Conservation (phyloP, 2,329 filamentous ascomycete species). For the Aspergillus clavatus region DNA sequence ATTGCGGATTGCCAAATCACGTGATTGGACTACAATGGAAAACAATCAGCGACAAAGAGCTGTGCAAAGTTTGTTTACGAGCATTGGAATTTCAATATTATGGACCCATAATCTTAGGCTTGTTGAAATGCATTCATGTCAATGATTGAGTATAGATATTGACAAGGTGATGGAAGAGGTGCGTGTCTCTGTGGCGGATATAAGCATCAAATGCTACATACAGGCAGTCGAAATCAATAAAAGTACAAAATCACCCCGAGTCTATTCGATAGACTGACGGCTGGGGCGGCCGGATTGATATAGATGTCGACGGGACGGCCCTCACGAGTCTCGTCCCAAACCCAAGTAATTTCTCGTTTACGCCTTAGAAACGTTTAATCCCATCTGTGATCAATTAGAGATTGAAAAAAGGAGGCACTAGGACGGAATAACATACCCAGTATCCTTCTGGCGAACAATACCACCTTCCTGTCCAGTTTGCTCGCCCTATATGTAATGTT, state of each 20-base stretch:
- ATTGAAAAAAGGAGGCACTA: conserved; percentile 2
- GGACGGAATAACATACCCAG: conserved; percentile 52
- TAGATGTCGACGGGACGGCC: not conserved
- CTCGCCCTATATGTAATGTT: conserved; percentile 22
- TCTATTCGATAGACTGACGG: conserved; percentile 8
- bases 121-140: too few species aligned
- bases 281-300: not conserved
- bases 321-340: not conserved
- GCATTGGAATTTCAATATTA: not conserved
- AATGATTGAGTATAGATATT: not conserved
- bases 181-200: conserved; percentile 6
- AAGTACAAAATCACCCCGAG: conserved; percentile 17
- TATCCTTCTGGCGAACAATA: conserved; percentile 72
- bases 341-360: not conserved
- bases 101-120: too few species aligned
- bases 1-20: conserved; percentile 5
- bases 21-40: conserved; percentile 5
- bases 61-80: not conserved
- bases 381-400: conserved; percentile 21
- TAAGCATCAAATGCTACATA: conserved; percentile 11
- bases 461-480: conserved; percentile 60
- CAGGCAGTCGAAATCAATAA: conserved; percentile 14
- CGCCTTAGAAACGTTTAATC: conserved; percentile 15
- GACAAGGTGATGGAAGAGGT: conserved; percentile 3
- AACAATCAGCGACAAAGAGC: not conserved